Base-by-base conservation (phyloP, 2,329 filamentous ascomycete species). In the Cladosporium sphaerospermum region DNA sequence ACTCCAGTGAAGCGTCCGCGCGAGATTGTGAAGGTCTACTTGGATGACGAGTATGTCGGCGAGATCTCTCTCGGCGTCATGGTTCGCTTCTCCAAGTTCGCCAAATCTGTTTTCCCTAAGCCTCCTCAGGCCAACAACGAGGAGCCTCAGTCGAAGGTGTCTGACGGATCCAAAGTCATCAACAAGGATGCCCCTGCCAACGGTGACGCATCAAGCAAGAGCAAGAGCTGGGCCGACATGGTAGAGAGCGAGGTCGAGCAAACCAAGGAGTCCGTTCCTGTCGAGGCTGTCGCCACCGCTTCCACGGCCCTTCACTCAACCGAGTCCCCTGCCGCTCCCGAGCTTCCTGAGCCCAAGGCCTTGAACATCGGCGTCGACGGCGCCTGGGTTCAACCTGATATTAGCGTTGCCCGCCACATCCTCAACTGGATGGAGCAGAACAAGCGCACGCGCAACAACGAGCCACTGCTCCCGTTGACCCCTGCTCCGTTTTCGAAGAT, bases 391-490 rank as follows among this genome's bases (percentile, higher is more conserved):
- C 58, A 57, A 5, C 54, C 49, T 3, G 40, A 37, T 7, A 31
- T 53, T 16, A 53, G 36, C 43, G 8, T 56, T 47, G 11, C 60
- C 13, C 37, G 19, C 23, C 32, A 40, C 4, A 52, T 53, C 5
- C 46, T 63, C 2, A 53, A 52, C 11, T 63, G 59, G 59, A 61
- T 63, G 59, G 37, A 53, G 10, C 49, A 53, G 46, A 63, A 63
- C 55, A 53, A 53, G 33, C 32, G 37, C 18, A 43, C 50, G 4
- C 50, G 54, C 41, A 39, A 54, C 36, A 41, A 53, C 4, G 34
- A 51, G 16, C 33, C 45, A 5, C 48, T 59, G 4, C 41, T 57
- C 6, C 41, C 47, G 33, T 53, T 57, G 14, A 54, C 53, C 23
- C 55, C 56, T 2, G 18, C 33, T 4, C 40, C 40, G 19, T 43